phyloP scores from a whole-genome alignment of 2,329 filamentous ascomycete species.

The Emmonsiellopsis sp. region DNA sequence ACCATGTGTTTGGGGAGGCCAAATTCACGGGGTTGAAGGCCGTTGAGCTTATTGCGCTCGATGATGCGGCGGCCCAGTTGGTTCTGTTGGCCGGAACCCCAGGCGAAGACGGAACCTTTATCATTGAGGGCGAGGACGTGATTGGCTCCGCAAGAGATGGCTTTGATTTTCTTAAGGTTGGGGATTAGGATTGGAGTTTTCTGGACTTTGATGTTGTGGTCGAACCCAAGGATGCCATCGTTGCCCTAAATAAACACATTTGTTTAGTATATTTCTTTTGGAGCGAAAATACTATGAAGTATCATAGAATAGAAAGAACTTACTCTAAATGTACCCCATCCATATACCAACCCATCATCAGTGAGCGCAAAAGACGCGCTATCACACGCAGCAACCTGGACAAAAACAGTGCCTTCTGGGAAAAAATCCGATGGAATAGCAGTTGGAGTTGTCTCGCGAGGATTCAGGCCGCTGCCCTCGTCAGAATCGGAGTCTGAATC shows the following conservation, averaged over 20 bases:
- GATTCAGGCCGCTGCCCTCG: constrained; percentile 45
- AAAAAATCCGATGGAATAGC: constrained; percentile 40
- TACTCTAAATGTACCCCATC: constrained; percentile 54
- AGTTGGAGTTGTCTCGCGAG: constrained; percentile 45
- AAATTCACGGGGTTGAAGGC: constrained; percentile 47
- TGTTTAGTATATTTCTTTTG: background rate
- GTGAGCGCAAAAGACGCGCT: constrained; percentile 52
- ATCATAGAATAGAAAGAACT: constrained; percentile 14
- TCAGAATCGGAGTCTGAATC: constrained; percentile 42
- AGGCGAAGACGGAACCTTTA: constrained; percentile 51
- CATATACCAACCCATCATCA: constrained; percentile 50
- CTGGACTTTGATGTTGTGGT: constrained; percentile 36
- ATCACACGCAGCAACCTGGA: constrained; percentile 50
- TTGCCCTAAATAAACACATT: constrained; percentile 39
- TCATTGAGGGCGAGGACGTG: constrained; percentile 49
- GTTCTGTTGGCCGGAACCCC: constrained; percentile 60
- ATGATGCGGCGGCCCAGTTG: constrained; percentile 57
- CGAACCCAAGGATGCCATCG: constrained; percentile 54
- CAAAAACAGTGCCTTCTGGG: constrained; percentile 45
- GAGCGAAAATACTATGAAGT: constrained; percentile 1
- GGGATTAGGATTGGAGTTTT: constrained; percentile 38
- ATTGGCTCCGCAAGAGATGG: constrained; percentile 48
- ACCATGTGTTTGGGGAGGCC: constrained; percentile 50
- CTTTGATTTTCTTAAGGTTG: constrained; percentile 44
- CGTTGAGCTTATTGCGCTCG: constrained; percentile 47